Evolutionary conservation across 2,329 filamentous ascomycete genomes (phyloP).

Genomic region (Aspergillus ochraceoroseus): DNA sequence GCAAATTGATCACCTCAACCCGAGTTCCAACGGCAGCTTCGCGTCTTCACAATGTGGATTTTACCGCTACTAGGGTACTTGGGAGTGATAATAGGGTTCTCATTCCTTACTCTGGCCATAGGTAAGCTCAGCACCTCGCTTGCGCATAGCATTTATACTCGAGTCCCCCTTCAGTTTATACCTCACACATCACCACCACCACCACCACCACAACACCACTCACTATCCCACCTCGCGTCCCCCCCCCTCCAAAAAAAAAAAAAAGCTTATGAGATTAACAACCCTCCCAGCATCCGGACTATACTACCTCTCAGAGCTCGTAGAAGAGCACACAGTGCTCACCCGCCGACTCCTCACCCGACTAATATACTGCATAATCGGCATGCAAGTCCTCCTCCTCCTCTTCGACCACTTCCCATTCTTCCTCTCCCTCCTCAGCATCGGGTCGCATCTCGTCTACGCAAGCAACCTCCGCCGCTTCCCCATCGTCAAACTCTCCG

Average conservation of each 20-base stretch:
- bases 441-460: conserved; percentile 79
- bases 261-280: conserved; percentile 15
- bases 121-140: conserved; percentile 45
- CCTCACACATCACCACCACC: background rate
- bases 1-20: background rate
- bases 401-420: conserved; percentile 83
- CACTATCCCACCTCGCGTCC: no score
- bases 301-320: conserved; percentile 96
- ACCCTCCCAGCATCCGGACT: conserved; percentile 71
- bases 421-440: conserved; percentile 65
- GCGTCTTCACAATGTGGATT: conserved; percentile 74
- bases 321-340: conserved; percentile 94
- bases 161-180: no score
- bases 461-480: conserved; percentile 75
- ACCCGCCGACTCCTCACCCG: conserved; percentile 80
- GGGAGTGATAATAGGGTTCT: conserved; percentile 82
- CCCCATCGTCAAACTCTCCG: conserved; percentile 74
- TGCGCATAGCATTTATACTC: no score
- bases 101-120: conserved; percentile 90
- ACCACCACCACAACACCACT: no score
- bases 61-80: conserved; percentile 85
- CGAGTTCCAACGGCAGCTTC: no score
- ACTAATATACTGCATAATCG: conserved; percentile 78
- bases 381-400: conserved; percentile 66
- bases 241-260: no score